Evolutionary conservation across 352 stramenopile genomes (phyloP).

Genomic region (Pythium dissotocum): DNA sequence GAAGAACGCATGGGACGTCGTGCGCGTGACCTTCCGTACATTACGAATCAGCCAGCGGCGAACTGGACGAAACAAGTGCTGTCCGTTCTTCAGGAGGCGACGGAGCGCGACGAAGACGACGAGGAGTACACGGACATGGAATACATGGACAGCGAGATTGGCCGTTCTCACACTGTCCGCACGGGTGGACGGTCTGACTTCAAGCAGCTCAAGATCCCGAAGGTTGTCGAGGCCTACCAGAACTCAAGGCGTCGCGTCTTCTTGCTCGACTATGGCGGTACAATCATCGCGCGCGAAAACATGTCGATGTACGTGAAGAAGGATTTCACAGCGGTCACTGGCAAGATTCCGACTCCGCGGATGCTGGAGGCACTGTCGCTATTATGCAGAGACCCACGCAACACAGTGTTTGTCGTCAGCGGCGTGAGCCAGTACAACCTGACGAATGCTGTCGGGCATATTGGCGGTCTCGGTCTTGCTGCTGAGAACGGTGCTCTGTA

Average conservation of each 20-base stretch:
- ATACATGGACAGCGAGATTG: slow-evolving; percentile 88
- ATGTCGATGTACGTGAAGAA: slow-evolving; percentile 97
- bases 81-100: slow-evolving; percentile 79
- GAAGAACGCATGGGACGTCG: slow-evolving; percentile 89
- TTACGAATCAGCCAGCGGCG: slow-evolving; percentile 90
- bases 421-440: slow-evolving; percentile 92
- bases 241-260: slow-evolving; percentile 91
- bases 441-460: slow-evolving; percentile 89
- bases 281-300: slow-evolving; percentile 90
- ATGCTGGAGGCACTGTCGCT: slow-evolving; percentile 90
- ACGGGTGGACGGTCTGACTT: slow-evolving; percentile 74
- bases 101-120: slow-evolving; percentile 62
- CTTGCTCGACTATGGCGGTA: slow-evolving; percentile 97
- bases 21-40: slow-evolving; percentile 96
- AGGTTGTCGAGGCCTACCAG: slow-evolving; percentile 86
- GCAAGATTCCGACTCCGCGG: slow-evolving; percentile 86
- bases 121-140: slow-evolving; percentile 84
- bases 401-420: slow-evolving; percentile 98
- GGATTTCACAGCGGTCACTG: slow-evolving; percentile 93
- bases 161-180: slow-evolving; percentile 68
- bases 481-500: slow-evolving; percentile 95
- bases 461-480: slow-evolving; percentile 92
- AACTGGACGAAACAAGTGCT: slow-evolving; percentile 97
- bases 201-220: slow-evolving; percentile 80
- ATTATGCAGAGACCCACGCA: slow-evolving; percentile 90